Conservation (phyloP, 352 stramenopile genomes). For the Salisapilia sapeloensis region DNA sequence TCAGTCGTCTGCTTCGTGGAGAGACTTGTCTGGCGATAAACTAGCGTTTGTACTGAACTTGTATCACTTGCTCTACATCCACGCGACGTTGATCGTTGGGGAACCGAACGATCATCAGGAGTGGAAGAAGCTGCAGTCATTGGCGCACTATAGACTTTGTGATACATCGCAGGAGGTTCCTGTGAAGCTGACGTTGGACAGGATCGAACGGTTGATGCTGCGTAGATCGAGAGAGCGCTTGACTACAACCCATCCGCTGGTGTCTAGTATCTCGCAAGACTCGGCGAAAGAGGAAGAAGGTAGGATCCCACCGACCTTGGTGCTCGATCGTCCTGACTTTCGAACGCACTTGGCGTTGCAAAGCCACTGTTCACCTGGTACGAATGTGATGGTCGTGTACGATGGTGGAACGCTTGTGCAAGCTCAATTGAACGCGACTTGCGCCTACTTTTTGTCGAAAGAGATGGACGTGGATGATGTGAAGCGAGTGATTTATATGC, state of each 20-base stretch:
- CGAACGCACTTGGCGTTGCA: slow-evolving; percentile 79
- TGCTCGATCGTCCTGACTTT: slow-evolving; percentile 33
- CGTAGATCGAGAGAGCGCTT: slow-evolving; percentile 22
- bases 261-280: too few relatives aligned
- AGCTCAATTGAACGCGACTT: slow-evolving; percentile 52
- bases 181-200: slow-evolving; percentile 38
- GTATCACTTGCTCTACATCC: slow-evolving; percentile 80
- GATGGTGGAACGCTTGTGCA: slow-evolving; percentile 19
- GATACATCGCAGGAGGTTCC: too few relatives aligned
- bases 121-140: slow-evolving; percentile 61
- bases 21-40: slow-evolving; percentile 7
- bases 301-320: slow-evolving; percentile 12
- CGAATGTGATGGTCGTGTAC: slow-evolving; percentile 52
- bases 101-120: slow-evolving; percentile 32
- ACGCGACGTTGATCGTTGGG: slow-evolving; percentile 55
- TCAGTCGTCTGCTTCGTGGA: slow-evolving; percentile 2
- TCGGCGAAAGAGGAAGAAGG: background rate
- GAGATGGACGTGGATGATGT: slow-evolving; percentile 20
- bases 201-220: slow-evolving; percentile 80
- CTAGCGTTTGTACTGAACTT: slow-evolving; percentile 81
- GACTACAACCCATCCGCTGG: slow-evolving; percentile 14
- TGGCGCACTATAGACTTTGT: slow-evolving; percentile 19
- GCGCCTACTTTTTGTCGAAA: slow-evolving; percentile 17
- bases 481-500: slow-evolving; percentile 26
- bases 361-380: slow-evolving; percentile 23